Evolutionary conservation across 805 yeast species (phyloP).

Genomic region (Cyberlindnera misumaiensis): DNA sequence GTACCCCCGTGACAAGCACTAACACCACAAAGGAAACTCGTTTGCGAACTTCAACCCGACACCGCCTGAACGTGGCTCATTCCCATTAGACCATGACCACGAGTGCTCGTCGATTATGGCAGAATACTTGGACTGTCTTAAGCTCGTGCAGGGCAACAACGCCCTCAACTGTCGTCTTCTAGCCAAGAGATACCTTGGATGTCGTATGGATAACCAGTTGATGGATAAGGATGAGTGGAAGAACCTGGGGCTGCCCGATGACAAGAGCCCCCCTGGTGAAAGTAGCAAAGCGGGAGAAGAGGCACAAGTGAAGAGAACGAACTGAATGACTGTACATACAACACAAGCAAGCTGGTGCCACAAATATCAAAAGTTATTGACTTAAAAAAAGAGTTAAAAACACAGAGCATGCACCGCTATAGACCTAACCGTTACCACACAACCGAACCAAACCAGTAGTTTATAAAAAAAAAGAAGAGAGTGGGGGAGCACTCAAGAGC

Average conservation of each 20-base stretch:
- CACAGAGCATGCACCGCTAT: too few species aligned
- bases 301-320: not conserved
- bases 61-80: constrained; percentile 95
- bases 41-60: constrained; percentile 60
- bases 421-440: too few species aligned
- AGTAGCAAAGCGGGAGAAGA: too few species aligned
- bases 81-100: constrained; percentile 84
- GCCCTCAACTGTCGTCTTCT: constrained; percentile 85
- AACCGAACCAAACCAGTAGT: too few species aligned
- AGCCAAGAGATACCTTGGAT: constrained; percentile 75
- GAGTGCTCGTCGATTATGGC: constrained; percentile 78
- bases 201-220: constrained; percentile 79
- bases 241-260: constrained; percentile 55
- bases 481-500: too few species aligned
- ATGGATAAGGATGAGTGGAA: constrained; percentile 57
- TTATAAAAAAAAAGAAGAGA: too few species aligned
- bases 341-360: too few species aligned
- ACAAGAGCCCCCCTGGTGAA: too few species aligned
- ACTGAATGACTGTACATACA: not conserved
- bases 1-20: not conserved
- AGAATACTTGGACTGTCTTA: constrained; percentile 71
- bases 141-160: constrained; percentile 70
- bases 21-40: constrained; percentile 31
- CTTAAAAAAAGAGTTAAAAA: too few species aligned
- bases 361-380: too few species aligned